phyloP scores from a whole-genome alignment of 1,139 yeast genomes.

The Scheffersomyces titani region DNA sequence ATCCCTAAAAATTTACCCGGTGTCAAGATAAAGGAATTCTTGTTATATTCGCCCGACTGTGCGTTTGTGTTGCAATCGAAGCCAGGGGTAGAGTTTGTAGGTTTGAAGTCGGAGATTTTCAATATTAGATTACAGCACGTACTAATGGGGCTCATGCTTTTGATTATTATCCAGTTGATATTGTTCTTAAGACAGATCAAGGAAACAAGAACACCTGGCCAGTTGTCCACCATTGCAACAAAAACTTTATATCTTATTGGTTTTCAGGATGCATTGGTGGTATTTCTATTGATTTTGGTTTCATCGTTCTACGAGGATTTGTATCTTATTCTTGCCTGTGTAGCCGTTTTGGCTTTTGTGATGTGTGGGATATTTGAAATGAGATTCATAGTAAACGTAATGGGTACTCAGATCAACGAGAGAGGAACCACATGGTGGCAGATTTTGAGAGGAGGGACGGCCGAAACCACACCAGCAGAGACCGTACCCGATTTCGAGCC shows the following conservation, averaged over 20 bases:
- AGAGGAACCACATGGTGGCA: slow-evolving; percentile 65
- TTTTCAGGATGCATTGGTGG: slow-evolving; percentile 72
- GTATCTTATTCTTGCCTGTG: slow-evolving; percentile 66
- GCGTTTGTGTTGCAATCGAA: slow-evolving; percentile 55
- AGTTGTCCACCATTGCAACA: slow-evolving; percentile 46
- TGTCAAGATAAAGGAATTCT: slow-evolving; percentile 52
- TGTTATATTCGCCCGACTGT: slow-evolving; percentile 88
- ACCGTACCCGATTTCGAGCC: slow-evolving; percentile 5
- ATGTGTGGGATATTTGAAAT: slow-evolving; percentile 77
- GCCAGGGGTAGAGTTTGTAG: slow-evolving; percentile 36
- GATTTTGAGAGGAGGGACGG: slow-evolving; percentile 51
- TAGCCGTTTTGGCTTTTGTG: slow-evolving; percentile 69
- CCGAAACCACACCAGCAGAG: slow-evolving; percentile 12
- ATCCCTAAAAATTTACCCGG: slow-evolving; percentile 55
- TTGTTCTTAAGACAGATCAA: slow-evolving; percentile 62
- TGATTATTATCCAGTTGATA: slow-evolving; percentile 38
- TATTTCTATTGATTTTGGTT: slow-evolving; percentile 60
- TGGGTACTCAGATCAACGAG: slow-evolving; percentile 75
- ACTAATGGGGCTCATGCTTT: slow-evolving; percentile 46
- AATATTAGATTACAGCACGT: slow-evolving; percentile 44
- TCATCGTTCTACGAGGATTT: slow-evolving; percentile 57
- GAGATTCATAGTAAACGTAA: slow-evolving; percentile 70
- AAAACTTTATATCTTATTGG: slow-evolving; percentile 57
- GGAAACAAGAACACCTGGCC: slow-evolving; percentile 75
- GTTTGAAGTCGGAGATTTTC: slow-evolving; percentile 56